These are phyloP conservation scores for Camelina laxa DNA, from an alignment of 345 rosid species.

Conservation along the genomic window DNA sequence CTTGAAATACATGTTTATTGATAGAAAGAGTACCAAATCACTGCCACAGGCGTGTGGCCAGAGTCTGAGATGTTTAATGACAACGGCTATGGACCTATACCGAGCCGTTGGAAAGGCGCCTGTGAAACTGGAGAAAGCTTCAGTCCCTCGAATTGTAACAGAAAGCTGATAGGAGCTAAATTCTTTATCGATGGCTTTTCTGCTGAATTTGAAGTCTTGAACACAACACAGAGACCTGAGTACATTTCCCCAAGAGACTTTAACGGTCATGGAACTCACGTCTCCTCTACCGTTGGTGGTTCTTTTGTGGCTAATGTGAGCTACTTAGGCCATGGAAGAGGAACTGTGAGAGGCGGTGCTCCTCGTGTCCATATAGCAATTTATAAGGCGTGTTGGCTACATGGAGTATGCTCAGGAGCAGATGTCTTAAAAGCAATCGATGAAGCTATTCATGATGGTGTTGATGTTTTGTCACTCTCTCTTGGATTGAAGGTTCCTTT, in stretches of 20 bases:
- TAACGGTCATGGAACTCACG: conserved; percentile 63
- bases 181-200: conserved; percentile 47
- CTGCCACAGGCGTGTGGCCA: conserved; percentile 31
- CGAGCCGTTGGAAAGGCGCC: conserved; percentile 37
- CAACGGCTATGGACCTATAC: conserved; percentile 32
- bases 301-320: conserved; percentile 40
- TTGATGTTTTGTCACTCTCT: conserved; percentile 46
- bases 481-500: conserved; percentile 34
- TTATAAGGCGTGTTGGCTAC: conserved; percentile 56
- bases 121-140: conserved; percentile 25
- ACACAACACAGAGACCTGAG: conserved; percentile 32
- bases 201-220: conserved; percentile 23
- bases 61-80: conserved; percentile 38
- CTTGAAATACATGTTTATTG: background rate
- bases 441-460: conserved; percentile 54
- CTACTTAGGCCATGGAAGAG: conserved; percentile 48
- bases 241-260: conserved; percentile 54
- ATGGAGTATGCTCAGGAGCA: conserved; percentile 44
- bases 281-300: conserved; percentile 56
- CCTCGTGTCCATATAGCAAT: conserved; percentile 54
- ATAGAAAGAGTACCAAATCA: background rate
- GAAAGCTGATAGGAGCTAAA: conserved; percentile 56
- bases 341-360: conserved; percentile 53
- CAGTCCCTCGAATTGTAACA: conserved; percentile 47
- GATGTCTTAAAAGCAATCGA: conserved; percentile 61